Conservation (phyloP, 176 grass and related monocot species). For the Typha latifolia region DNA sequence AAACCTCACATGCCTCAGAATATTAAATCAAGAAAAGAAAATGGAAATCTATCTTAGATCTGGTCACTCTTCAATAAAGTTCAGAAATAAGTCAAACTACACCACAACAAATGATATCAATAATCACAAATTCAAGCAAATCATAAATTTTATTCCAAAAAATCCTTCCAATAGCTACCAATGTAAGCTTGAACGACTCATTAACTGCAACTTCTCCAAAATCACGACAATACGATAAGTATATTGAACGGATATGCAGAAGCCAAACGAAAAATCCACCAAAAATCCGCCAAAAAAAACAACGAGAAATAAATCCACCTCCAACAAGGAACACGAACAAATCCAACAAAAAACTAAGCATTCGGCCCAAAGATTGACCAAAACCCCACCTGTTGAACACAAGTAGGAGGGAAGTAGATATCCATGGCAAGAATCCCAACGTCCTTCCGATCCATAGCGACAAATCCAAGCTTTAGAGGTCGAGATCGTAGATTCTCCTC, state of each 20-base stretch:
- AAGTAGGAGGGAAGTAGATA: constrained; percentile 85
- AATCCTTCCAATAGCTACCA: too few species aligned
- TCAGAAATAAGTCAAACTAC: too few species aligned
- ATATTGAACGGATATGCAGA: background rate
- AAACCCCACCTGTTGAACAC: constrained; percentile 49
- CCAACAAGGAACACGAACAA: background rate
- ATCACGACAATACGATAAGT: background rate
- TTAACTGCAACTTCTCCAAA: background rate
- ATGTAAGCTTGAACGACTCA: background rate
- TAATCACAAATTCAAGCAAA: too few species aligned
- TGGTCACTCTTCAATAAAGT: too few species aligned
- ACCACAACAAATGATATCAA: too few species aligned
- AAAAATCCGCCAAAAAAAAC: background rate
- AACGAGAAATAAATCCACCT: background rate
- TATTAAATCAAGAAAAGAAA: too few species aligned
- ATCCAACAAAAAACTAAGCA: background rate
- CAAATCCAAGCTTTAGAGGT: background rate
- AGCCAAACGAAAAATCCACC: background rate
- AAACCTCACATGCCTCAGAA: too few species aligned
- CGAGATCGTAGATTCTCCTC: too few species aligned
- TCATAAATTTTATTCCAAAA: too few species aligned
- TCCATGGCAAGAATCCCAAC: constrained; percentile 94
- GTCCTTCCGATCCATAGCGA: constrained; percentile 55
- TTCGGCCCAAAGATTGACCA: background rate
- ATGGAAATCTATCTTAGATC: too few species aligned